Percentiles rank a stretch among this genome's conserved stretches.
These are phyloP conservation scores for Abelmoschus esculentus DNA, from an alignment of 345 rosid genomes.

Conservation along the genomic window DNA sequence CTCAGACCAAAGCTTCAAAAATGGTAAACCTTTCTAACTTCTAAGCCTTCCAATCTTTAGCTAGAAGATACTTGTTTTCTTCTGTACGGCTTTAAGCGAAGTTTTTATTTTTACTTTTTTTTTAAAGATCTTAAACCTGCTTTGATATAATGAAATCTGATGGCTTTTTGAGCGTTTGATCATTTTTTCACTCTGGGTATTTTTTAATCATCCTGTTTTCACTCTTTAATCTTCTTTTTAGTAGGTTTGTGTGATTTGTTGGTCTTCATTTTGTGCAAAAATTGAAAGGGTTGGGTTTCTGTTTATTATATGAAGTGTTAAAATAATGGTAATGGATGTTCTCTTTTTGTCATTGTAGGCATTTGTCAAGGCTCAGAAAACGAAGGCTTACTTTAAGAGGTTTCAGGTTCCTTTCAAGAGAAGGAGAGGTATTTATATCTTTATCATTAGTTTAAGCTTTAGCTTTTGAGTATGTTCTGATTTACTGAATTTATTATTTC, in stretches of 20 bases:
- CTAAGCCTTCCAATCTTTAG: not conserved
- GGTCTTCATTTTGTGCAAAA: not conserved
- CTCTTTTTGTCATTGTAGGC: slow-evolving; percentile 24
- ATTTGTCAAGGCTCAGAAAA: slow-evolving; percentile 54
- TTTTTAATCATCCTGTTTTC: not conserved
- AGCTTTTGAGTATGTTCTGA: not conserved
- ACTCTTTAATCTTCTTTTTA: not conserved
- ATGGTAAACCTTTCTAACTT: slow-evolving; percentile 18
- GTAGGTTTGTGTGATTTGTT: no score
- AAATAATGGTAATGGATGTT: not conserved
- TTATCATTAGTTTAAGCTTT: not conserved
- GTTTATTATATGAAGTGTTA: not conserved
- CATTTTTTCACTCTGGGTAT: not conserved
- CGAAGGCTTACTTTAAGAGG: slow-evolving; percentile 59
- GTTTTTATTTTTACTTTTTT: not conserved
- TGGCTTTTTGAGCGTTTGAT: not conserved
- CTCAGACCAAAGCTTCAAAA: slow-evolving; percentile 13
- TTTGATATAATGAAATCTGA: not conserved
- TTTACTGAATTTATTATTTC: not conserved
- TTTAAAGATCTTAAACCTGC: not conserved
- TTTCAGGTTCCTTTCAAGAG: slow-evolving; percentile 69
- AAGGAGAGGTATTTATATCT: slow-evolving; percentile 43
- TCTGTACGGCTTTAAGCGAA: no score
- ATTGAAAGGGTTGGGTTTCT: not conserved
- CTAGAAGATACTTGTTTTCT: not conserved